phyloP scores from a whole-genome alignment of 2,329 filamentous ascomycete genomes.

The Aspergillus sp. region DNA sequence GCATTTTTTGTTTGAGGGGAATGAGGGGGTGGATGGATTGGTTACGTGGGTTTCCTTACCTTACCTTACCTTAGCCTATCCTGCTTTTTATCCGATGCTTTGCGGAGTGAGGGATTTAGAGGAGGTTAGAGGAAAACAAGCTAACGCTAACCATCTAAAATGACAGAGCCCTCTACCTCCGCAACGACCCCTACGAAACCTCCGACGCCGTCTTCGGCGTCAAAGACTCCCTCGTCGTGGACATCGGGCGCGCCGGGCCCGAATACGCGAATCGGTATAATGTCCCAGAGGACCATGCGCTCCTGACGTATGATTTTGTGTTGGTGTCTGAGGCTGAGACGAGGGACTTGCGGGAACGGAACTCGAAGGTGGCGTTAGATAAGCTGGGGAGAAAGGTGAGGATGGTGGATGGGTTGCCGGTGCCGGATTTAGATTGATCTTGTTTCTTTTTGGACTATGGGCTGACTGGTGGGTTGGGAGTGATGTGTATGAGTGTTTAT shows the following conservation, averaged over 20 bases:
- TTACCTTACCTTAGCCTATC: too few relatives aligned
- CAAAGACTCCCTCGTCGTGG: constrained; percentile 74
- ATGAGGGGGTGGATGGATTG: constrained; percentile 73
- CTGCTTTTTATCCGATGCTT: too few relatives aligned
- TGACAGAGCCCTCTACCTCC: constrained; percentile 69
- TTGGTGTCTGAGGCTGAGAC: constrained; percentile 72
- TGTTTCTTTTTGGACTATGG: background rate
- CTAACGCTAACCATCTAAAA: background rate
- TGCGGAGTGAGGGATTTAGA: fast-evolving
- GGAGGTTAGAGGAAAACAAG: background rate
- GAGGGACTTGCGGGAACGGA: constrained; percentile 62
- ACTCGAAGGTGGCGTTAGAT: constrained; percentile 66
- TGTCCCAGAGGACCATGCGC: constrained; percentile 61
- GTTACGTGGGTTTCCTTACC: constrained; percentile 65
- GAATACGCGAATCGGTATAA: constrained; percentile 61
- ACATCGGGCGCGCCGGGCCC: constrained; percentile 55
- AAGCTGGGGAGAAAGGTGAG: constrained; percentile 68
- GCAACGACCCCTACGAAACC: constrained; percentile 76
- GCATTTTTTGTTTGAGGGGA: constrained; percentile 82
- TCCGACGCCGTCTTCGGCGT: constrained; percentile 86
- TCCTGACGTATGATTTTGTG: constrained; percentile 74
- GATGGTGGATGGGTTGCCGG: constrained; percentile 72
- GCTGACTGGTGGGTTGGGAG: too few relatives aligned
- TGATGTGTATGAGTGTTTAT: too few relatives aligned
- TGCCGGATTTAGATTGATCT: constrained; percentile 64